These are phyloP conservation scores for Aspergillus coremiiformis DNA, from an alignment of 495 filamentous ascomycete species.

Conservation along the genomic window DNA sequence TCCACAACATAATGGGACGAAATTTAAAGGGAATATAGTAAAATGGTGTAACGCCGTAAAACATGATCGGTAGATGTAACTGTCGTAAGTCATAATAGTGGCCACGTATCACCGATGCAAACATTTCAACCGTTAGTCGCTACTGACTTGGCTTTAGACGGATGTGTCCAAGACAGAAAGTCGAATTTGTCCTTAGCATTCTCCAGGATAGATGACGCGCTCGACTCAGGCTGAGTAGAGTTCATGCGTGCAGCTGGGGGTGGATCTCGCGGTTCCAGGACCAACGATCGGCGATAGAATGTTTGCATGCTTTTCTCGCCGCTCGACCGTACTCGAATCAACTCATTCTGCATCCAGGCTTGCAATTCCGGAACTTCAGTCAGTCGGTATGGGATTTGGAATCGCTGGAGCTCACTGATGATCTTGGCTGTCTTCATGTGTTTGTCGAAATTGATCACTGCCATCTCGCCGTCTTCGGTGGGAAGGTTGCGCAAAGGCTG, in stretches of 20 bases:
- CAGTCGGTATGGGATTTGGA: conserved; percentile 91
- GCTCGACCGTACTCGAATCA: conserved; percentile 69
- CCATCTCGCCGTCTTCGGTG: conserved; percentile 50
- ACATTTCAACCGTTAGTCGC: conserved; percentile 35
- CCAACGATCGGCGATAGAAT: conserved; percentile 75
- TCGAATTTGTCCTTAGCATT: conserved; percentile 50
- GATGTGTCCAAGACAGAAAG: conserved; percentile 48
- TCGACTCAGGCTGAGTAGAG: conserved; percentile 28
- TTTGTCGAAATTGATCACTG: conserved; percentile 98
- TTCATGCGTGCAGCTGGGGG: conserved; percentile 12
- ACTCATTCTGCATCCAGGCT: conserved; percentile 83
- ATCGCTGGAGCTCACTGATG: conserved; percentile 91
- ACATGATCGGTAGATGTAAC: conserved; percentile 8
- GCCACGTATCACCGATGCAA: conserved; percentile 3
- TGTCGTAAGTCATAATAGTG: conserved; percentile 12
- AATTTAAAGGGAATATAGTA: not conserved
- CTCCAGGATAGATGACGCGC: conserved; percentile 44
- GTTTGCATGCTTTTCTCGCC: conserved; percentile 74
- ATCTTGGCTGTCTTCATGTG: conserved; percentile 89
- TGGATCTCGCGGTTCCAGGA: conserved; percentile 76
- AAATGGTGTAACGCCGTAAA: not conserved
- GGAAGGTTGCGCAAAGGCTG: conserved; percentile 49
- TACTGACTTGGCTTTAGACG: conserved; percentile 42
- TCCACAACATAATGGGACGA: conserved; percentile 8
- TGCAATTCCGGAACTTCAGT: conserved; percentile 83